phyloP scores from a whole-genome alignment of 2,329 filamentous ascomycete genomes.

The Penicillium sp. region DNA sequence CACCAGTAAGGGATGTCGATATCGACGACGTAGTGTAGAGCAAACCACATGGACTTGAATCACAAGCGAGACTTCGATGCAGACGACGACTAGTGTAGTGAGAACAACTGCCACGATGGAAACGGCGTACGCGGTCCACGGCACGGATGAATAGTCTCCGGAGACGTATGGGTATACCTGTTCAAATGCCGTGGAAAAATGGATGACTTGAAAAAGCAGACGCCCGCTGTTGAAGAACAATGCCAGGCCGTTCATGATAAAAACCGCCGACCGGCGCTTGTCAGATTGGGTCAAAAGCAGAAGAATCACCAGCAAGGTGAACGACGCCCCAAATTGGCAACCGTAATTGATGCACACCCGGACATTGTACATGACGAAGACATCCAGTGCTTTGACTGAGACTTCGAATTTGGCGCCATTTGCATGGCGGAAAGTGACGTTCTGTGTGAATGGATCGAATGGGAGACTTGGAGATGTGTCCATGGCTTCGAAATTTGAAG shows the following conservation, averaged over 20 bases:
- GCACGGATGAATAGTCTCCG: slow-evolving; percentile 54
- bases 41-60: slow-evolving; percentile 64
- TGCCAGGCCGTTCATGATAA: slow-evolving; percentile 62
- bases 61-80: slow-evolving; percentile 59
- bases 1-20: slow-evolving; percentile 47
- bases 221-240: slow-evolving; percentile 62
- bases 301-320: slow-evolving; percentile 64
- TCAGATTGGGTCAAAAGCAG: slow-evolving; percentile 64
- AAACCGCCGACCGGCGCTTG: slow-evolving; percentile 64
- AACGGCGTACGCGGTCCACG: slow-evolving; percentile 43
- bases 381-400: slow-evolving; percentile 46
- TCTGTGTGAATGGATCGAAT: slow-evolving; percentile 55
- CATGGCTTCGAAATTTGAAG: slow-evolving; percentile 4
- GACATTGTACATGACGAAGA: slow-evolving; percentile 48
- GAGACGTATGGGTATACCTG: slow-evolving; percentile 61
- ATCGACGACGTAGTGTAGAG: slow-evolving; percentile 46
- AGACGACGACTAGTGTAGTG: slow-evolving; percentile 53
- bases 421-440: slow-evolving; percentile 46
- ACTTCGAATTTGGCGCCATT: slow-evolving; percentile 47
- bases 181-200: slow-evolving; percentile 60
- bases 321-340: slow-evolving; percentile 66
- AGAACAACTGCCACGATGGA: slow-evolving; percentile 52
- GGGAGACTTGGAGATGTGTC: slow-evolving; percentile 8
- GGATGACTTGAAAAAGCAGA: slow-evolving; percentile 43
- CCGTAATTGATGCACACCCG: slow-evolving; percentile 63